These are phyloP conservation scores for Phaffia rhodozyma DNA, from an alignment of 1,284 basidiomycete genomes.

Conservation along the genomic window DNA sequence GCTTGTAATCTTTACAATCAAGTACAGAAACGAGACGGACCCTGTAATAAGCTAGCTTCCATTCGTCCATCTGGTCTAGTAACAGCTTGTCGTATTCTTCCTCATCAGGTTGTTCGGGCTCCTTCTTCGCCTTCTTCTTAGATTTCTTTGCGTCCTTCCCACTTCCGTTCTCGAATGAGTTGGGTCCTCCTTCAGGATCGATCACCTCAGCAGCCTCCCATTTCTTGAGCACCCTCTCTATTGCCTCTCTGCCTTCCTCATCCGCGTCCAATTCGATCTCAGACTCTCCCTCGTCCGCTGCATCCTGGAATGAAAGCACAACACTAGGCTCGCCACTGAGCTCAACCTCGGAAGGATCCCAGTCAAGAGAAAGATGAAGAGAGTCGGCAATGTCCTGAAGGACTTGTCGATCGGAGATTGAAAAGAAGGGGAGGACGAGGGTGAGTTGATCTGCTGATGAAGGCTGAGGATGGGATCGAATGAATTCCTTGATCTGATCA, in stretches of 20 bases:
- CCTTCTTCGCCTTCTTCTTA: slow-evolving; percentile 58
- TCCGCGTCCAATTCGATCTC: slow-evolving; percentile 34
- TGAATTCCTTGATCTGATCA: slow-evolving; percentile 59
- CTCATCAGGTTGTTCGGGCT: slow-evolving; percentile 27
- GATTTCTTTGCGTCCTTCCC: slow-evolving; percentile 63
- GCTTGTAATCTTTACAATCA: neutral
- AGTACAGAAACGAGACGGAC: slow-evolving; percentile 37
- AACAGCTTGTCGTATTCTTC: too few species aligned
- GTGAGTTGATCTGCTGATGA: slow-evolving; percentile 41
- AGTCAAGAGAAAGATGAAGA: slow-evolving; percentile 59
- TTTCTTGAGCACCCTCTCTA: slow-evolving; percentile 72
- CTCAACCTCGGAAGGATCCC: slow-evolving; percentile 67
- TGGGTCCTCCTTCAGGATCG: slow-evolving; percentile 44
- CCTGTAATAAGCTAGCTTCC: slow-evolving; percentile 84
- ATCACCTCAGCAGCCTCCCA: slow-evolving; percentile 42
- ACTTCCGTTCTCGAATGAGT: slow-evolving; percentile 50
- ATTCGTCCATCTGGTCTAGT: slow-evolving; percentile 53
- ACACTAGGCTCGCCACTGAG: slow-evolving; percentile 52
- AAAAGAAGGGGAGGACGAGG: slow-evolving; percentile 57
- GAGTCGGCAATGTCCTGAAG: slow-evolving; percentile 60
- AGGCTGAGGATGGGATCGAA: slow-evolving; percentile 43
- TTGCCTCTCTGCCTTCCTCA: slow-evolving; percentile 52
- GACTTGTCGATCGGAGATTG: slow-evolving; percentile 64
- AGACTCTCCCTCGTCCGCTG: slow-evolving; percentile 29
- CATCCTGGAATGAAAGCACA: slow-evolving; percentile 38